Conservation (phyloP, 2,329 filamentous ascomycete species). For the Coleophoma eucalyptorum region DNA sequence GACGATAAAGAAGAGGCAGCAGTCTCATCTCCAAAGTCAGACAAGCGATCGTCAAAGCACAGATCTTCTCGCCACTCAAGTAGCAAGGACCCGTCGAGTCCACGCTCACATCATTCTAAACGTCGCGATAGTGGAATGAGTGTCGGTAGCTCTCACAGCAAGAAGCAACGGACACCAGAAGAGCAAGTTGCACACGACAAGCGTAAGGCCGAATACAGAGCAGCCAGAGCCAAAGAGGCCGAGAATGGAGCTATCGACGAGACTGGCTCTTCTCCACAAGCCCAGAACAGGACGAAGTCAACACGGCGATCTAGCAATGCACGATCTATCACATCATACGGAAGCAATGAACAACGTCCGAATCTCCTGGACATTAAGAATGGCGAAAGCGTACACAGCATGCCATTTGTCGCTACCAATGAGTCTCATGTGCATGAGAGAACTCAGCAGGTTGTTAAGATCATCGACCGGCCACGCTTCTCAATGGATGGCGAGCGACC, state of each 20-base stretch:
- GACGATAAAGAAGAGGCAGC: background rate
- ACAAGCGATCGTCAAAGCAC: constrained; percentile 1
- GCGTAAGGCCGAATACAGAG: constrained; percentile 5
- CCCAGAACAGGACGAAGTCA: background rate
- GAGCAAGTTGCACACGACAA: constrained; percentile 8
- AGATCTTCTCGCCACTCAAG: constrained; percentile 4
- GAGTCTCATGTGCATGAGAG: constrained; percentile 1
- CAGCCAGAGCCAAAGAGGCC: constrained; percentile 1
- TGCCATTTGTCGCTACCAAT: background rate
- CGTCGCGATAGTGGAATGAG: constrained; percentile 8
- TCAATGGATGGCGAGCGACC: constrained; percentile 14
- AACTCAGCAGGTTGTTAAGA: background rate
- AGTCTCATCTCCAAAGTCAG: constrained; percentile 1
- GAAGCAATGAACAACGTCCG: background rate
- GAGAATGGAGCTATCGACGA: background rate
- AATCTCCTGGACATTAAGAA: background rate
- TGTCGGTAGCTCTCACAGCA: constrained; percentile 2
- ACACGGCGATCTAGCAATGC: background rate
- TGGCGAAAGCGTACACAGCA: background rate
- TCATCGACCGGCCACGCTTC: constrained; percentile 4
- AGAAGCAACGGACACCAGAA: constrained; percentile 4
- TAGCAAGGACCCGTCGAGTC: background rate
- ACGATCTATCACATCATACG: background rate
- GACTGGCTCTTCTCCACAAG: background rate
- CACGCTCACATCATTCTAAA: constrained; percentile 3